A percentile compares a stretch with the other conserved stretches of the same genome.
Evolutionary conservation across 345 rosid species (phyloP).

Genomic region (Brassica nigra): DNA sequence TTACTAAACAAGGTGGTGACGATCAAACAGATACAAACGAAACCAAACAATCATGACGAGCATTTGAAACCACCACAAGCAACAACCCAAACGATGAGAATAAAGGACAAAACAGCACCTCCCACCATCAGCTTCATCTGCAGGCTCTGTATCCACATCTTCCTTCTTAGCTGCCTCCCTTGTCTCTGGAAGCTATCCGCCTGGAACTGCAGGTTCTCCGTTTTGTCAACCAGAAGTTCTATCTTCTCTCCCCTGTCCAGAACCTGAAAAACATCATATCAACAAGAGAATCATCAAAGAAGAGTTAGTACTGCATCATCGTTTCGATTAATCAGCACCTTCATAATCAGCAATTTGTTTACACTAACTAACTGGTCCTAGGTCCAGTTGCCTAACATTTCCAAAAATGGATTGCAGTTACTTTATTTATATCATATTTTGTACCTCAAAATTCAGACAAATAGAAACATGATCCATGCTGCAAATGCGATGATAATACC

Average conservation of each 20-base stretch:
- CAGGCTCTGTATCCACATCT: conserved; percentile 95
- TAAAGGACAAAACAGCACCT: conserved; percentile 56
- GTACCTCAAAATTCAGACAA: background rate
- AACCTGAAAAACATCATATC: conserved; percentile 51
- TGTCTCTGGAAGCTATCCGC: conserved; percentile 99
- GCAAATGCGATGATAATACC: conserved; percentile 6
- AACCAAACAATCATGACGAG: conserved; percentile 35
- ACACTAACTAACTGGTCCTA: background rate
- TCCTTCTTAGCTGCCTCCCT: conserved; percentile 88
- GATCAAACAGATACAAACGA: conserved; percentile 15
- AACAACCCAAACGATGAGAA: conserved; percentile 69
- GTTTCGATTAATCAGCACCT: background rate
- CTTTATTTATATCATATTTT: background rate
- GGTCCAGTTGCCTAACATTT: background rate
- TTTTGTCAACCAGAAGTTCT: conserved; percentile 91
- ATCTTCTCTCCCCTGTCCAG: conserved; percentile 96
- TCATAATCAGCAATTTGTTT: background rate
- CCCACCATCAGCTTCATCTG: conserved; percentile 84
- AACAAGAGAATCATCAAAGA: background rate
- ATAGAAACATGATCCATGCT: background rate
- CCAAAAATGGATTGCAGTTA: background rate
- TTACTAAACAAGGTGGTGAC: background rate
- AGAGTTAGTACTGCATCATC: background rate
- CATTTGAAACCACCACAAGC: conserved; percentile 83
- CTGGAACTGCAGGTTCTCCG: conserved; percentile 93